Percentiles rank a stretch among this genome's conserved stretches.
Conservation (phyloP, 108 stramenopile species). For the Aurantiochytrium sp. region DNA sequence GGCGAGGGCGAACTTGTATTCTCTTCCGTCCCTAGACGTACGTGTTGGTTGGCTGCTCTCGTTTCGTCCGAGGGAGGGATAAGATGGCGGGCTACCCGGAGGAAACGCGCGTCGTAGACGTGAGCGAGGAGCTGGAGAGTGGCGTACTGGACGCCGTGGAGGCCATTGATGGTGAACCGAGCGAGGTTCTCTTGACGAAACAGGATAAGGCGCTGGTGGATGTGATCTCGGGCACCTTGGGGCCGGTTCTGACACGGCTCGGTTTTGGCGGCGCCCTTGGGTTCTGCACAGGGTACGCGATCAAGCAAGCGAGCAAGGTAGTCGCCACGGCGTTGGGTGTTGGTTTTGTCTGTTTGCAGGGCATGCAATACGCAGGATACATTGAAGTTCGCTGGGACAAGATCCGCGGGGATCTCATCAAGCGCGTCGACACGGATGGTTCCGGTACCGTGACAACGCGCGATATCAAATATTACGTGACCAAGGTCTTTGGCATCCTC, state of each 20-base stretch:
- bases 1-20: too few relatives aligned
- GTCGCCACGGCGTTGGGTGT: not conserved
- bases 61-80: too few relatives aligned
- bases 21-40: too few relatives aligned
- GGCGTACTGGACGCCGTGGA: too few relatives aligned
- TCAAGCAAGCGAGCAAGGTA: not conserved
- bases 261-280: not conserved
- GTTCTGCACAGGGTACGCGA: not conserved
- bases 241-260: not conserved
- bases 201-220: not conserved
- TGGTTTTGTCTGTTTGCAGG: not conserved
- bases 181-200: not conserved
- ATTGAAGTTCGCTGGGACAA: slow-evolving; percentile 6
- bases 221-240: not conserved
- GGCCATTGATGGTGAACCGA: too few relatives aligned
- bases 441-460: not conserved
- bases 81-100: too few relatives aligned
- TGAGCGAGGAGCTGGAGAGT: too few relatives aligned
- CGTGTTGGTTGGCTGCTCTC: too few relatives aligned
- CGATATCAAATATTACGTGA: not conserved
- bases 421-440: not conserved
- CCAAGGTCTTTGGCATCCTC: not conserved
- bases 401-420: not conserved
- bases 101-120: too few relatives aligned
- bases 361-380: not conserved